A percentile compares a stretch with the other conserved stretches of the same genome.
These are phyloP conservation scores for Phytophthora pini DNA, from an alignment of 352 stramenopile genomes.

Conservation along the genomic window DNA sequence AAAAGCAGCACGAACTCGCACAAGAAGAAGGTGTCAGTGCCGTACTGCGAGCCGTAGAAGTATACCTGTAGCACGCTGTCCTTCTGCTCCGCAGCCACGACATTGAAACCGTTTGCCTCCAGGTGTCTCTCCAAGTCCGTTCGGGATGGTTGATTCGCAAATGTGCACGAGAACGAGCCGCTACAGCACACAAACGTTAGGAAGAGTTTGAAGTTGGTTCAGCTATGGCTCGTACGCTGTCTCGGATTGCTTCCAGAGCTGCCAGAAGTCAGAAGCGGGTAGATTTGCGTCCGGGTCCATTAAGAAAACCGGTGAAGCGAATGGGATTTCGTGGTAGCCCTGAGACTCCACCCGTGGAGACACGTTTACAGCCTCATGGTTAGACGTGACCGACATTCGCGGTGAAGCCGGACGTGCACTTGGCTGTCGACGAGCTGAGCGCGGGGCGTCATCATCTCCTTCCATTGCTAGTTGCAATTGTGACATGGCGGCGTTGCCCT, in stretches of 20 bases:
- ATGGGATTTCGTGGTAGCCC: constrained; percentile 50
- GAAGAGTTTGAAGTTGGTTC: not conserved
- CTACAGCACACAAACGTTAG: constrained; percentile 26
- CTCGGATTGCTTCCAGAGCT: constrained; percentile 63
- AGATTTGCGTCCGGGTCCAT: constrained; percentile 44
- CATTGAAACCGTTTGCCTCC: constrained; percentile 53
- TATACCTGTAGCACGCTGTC: constrained; percentile 72
- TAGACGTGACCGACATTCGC: constrained; percentile 1
- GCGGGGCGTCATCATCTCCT: constrained; percentile 21
- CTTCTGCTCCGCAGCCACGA: constrained; percentile 58
- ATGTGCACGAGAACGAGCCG: constrained; percentile 77
- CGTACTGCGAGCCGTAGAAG: constrained; percentile 68
- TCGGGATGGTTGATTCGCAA: constrained; percentile 59
- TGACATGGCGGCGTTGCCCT: constrained; percentile 39
- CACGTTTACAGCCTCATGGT: constrained; percentile 9
- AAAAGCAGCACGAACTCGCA: constrained; percentile 84
- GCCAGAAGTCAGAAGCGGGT: constrained; percentile 35
- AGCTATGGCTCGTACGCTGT: constrained; percentile 58
- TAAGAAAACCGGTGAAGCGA: constrained; percentile 65
- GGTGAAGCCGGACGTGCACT: constrained; percentile 18
- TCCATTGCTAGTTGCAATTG: constrained; percentile 34
- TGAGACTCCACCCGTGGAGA: constrained; percentile 14
- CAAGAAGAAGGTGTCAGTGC: constrained; percentile 58
- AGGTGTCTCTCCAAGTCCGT: constrained; percentile 58
- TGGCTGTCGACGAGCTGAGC: constrained; percentile 17